Percentiles rank a stretch among this genome's conserved stretches.
These are phyloP conservation scores for Sechiopsis laciniata DNA, from an alignment of 306 rosid genomes.

Conservation along the genomic window DNA sequence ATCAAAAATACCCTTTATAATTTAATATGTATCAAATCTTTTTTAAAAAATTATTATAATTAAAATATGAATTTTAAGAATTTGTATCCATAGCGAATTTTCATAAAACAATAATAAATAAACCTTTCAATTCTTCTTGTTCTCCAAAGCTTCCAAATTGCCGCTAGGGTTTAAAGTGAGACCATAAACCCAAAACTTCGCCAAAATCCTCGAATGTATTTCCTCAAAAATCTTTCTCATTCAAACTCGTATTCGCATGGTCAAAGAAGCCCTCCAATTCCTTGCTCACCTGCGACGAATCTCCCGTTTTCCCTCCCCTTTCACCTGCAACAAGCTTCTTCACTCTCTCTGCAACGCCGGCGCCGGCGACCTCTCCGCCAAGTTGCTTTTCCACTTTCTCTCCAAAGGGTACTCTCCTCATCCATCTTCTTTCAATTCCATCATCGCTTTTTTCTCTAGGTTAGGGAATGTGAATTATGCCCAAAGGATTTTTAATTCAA, in stretches of 20 bases:
- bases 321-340: conserved; percentile 34
- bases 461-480: conserved; percentile 25
- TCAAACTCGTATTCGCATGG: conserved; percentile 27
- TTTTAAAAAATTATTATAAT: too few relatives aligned
- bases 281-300: conserved; percentile 30
- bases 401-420: conserved; percentile 35
- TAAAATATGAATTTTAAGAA: too few relatives aligned
- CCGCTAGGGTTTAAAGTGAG: conserved; percentile 19
- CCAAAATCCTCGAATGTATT: not conserved
- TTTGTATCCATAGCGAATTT: too few relatives aligned
- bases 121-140: too few relatives aligned
- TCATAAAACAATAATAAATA: too few relatives aligned
- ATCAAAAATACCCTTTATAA: too few relatives aligned
- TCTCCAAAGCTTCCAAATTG: not conserved
- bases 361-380: conserved; percentile 31
- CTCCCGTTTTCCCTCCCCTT: conserved; percentile 25
- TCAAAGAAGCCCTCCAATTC: conserved; percentile 26
- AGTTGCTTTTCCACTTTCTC: conserved; percentile 27
- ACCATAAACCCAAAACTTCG: not conserved
- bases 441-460: conserved; percentile 29
- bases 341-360: conserved; percentile 28
- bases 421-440: conserved; percentile 35
- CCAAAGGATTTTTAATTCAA: conserved; percentile 14
- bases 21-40: too few relatives aligned
- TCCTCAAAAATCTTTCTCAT: not conserved